phyloP scores from a whole-genome alignment of 495 filamentous ascomycete genomes.

The Aeminium ludgeri region DNA sequence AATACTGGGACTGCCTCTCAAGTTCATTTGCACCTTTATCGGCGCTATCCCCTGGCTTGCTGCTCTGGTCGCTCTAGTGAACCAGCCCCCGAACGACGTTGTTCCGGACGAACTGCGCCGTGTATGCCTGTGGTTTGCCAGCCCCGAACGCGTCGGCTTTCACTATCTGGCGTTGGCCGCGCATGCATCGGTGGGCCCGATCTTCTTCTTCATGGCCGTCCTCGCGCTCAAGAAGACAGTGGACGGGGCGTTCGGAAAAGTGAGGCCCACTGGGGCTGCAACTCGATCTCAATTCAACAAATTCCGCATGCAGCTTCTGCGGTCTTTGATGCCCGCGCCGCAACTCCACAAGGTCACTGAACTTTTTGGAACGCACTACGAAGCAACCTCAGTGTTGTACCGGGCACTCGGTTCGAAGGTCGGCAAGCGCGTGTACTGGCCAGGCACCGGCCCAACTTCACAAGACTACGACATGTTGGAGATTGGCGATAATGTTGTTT shows the following conservation, averaged over 20 bases:
- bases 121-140: conserved; percentile 28
- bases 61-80: conserved; percentile 26
- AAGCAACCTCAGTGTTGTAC: conserved; percentile 27
- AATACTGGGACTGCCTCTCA: conserved; percentile 21
- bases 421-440: conserved; percentile 33
- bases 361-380: conserved; percentile 29
- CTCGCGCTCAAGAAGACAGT: conserved; percentile 19
- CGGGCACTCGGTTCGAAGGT: conserved; percentile 29
- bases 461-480: conserved; percentile 32
- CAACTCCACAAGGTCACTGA: conserved; percentile 22
- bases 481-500: conserved; percentile 33
- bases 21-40: conserved; percentile 18
- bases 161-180: conserved; percentile 27
- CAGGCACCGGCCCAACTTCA: conserved; percentile 29
- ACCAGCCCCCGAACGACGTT: conserved; percentile 7
- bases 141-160: conserved; percentile 22
- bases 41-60: conserved; percentile 26
- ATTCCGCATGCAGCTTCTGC: conserved; percentile 24
- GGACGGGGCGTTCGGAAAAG: conserved; percentile 21
- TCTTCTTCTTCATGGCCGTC: conserved; percentile 23
- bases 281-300: conserved; percentile 19
- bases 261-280: conserved; percentile 18
- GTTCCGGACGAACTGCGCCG: conserved; percentile 17
- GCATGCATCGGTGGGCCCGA: conserved; percentile 22
- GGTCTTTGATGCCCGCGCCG: conserved; percentile 21